A percentile compares a stretch with the other conserved stretches of the same genome.
These are phyloP conservation scores for Plasmodium inui DNA, from an alignment of 169 alveolate species.

Conservation along the genomic window DNA sequence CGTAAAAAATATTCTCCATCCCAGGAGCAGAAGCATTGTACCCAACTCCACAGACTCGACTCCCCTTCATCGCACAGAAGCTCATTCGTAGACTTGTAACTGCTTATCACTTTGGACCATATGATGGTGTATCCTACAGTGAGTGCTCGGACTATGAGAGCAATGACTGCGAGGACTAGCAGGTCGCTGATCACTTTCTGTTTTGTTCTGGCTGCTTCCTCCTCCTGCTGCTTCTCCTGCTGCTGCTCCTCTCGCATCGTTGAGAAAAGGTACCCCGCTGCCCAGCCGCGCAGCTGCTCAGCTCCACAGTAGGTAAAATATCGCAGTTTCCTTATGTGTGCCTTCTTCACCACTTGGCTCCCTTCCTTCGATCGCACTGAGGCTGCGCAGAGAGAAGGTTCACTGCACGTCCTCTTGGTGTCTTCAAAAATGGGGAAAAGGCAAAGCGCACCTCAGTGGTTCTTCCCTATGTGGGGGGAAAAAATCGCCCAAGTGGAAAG, in stretches of 20 bases:
- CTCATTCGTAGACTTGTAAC: slow-evolving; percentile 54
- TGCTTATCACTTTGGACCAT: slow-evolving; percentile 36
- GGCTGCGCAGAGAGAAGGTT: neutral
- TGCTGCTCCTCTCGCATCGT: neutral
- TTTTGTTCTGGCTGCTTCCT: neutral
- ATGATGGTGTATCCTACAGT: slow-evolving; percentile 39
- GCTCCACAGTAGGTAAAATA: neutral
- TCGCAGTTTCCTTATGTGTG: neutral
- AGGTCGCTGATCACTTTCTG: neutral
- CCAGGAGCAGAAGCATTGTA: slow-evolving; percentile 56
- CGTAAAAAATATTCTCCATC: slow-evolving; percentile 85
- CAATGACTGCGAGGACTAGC: neutral
- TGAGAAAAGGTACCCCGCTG: neutral
- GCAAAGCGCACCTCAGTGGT: neutral
- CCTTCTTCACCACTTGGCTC: neutral
- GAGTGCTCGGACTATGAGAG: neutral
- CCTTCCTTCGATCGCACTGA: neutral
- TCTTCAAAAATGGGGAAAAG: neutral
- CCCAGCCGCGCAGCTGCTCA: neutral
- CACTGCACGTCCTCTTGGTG: neutral
- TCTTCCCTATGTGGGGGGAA: neutral
- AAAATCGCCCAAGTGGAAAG: neutral
- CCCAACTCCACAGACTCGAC: slow-evolving; percentile 17
- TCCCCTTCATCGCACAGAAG: slow-evolving; percentile 25
- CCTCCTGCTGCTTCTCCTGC: neutral